Conservation (phyloP, 495 filamentous ascomycete genomes). For the Aspergillus funiculosus region DNA sequence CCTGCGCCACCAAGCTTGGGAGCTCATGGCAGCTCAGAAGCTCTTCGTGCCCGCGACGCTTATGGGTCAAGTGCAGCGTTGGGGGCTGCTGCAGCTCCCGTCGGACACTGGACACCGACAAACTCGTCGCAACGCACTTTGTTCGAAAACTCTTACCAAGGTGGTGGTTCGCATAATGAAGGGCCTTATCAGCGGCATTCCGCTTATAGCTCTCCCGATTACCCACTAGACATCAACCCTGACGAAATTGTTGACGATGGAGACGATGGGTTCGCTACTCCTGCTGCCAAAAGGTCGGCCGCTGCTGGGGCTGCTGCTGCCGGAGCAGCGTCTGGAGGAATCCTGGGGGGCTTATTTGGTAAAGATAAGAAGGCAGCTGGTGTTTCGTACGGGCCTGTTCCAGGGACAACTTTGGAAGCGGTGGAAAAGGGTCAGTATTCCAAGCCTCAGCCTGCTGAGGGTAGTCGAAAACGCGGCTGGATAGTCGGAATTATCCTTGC, state of each 20-base stretch:
- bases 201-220: conserved; percentile 48
- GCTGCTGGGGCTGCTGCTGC: conserved; percentile 45
- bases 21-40: conserved; percentile 22
- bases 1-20: conserved; percentile 26
- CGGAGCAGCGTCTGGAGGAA: conserved; percentile 50
- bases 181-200: conserved; percentile 58
- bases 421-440: conserved; percentile 31
- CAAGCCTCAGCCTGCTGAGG: conserved; percentile 54
- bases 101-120: conserved; percentile 34
- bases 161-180: conserved; percentile 36
- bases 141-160: conserved; percentile 29
- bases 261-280: conserved; percentile 63
- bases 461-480: conserved; percentile 64
- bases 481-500: conserved; percentile 58
- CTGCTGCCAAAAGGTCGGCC: conserved; percentile 32
- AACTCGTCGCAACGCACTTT: conserved; percentile 28
- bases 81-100: conserved; percentile 31
- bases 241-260: conserved; percentile 78
- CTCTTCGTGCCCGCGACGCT: conserved; percentile 27
- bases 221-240: conserved; percentile 59
- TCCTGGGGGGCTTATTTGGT: conserved; percentile 40
- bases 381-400: conserved; percentile 49
- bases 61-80: conserved; percentile 38
- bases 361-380: conserved; percentile 38
- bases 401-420: conserved; percentile 28